Conservation (phyloP, 768 basidiomycete genomes). For the Daedaleopsis sinensis region DNA sequence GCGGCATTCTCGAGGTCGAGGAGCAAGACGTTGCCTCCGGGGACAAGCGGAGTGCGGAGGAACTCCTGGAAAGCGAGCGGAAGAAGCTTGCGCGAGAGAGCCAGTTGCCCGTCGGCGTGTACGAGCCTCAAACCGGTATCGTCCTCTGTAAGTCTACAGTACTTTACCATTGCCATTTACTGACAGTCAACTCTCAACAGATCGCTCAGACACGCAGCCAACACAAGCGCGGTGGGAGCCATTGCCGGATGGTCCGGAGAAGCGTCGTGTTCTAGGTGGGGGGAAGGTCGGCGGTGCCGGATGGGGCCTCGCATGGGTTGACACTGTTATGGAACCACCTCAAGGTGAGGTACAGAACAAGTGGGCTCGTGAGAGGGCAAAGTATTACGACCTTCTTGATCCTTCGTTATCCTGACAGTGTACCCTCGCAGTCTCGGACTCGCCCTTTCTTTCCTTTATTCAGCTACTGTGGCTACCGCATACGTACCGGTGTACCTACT, state of each 20-base stretch:
- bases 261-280: slow-evolving; percentile 60
- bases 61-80: slow-evolving; percentile 36
- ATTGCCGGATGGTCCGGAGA: slow-evolving; percentile 47
- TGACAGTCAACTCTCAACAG: slow-evolving; percentile 39
- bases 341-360: slow-evolving; percentile 1
- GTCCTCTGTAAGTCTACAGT: slow-evolving; percentile 58
- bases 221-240: slow-evolving; percentile 63
- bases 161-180: background rate
- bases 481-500: too few species aligned
- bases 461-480: too few species aligned
- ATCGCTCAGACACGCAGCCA: slow-evolving; percentile 80
- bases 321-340: slow-evolving; percentile 42
- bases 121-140: slow-evolving; percentile 80
- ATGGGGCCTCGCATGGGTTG: slow-evolving; percentile 83
- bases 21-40: background rate
- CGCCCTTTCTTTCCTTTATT: too few species aligned
- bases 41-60: slow-evolving; percentile 13
- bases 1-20: slow-evolving; percentile 38
- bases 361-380: background rate
- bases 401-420: too few species aligned
- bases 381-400: background rate
- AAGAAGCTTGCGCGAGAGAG: slow-evolving; percentile 24
- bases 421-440: too few species aligned
- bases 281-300: slow-evolving; percentile 77
- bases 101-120: slow-evolving; percentile 63